Conservation (phyloP, 495 filamentous ascomycete species). For the Penicillium paxilli region DNA sequence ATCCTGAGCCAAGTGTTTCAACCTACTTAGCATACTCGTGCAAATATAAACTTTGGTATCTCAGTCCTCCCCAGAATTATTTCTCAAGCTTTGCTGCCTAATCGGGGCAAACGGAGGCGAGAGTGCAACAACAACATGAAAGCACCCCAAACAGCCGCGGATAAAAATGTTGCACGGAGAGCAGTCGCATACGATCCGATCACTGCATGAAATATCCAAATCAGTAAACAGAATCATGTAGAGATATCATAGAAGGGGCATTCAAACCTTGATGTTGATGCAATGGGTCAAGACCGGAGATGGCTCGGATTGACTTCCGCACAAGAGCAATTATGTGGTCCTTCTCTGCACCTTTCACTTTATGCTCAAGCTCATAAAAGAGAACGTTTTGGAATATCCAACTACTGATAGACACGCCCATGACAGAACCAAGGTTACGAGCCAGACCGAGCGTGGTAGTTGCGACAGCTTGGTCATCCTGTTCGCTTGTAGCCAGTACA, state of each 20-base stretch:
- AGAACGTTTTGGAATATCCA: slow-evolving; percentile 76
- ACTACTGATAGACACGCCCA: slow-evolving; percentile 70
- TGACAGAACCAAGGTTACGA: slow-evolving; percentile 66
- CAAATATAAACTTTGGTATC: too few relatives aligned
- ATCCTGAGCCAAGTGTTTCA: too few relatives aligned
- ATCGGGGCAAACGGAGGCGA: slow-evolving; percentile 52
- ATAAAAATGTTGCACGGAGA: slow-evolving; percentile 56
- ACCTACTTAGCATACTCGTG: too few relatives aligned
- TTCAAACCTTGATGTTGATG: slow-evolving; percentile 52
- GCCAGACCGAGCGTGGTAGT: slow-evolving; percentile 70
- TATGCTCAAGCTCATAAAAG: slow-evolving; percentile 53
- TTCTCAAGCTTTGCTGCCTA: slow-evolving; percentile 41
- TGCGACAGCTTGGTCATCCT: slow-evolving; percentile 73
- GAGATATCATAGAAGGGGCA: neutral
- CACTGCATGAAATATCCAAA: slow-evolving; percentile 41
- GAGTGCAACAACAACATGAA: slow-evolving; percentile 51
- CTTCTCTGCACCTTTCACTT: slow-evolving; percentile 57
- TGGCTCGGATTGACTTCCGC: slow-evolving; percentile 54
- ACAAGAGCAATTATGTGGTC: slow-evolving; percentile 51
- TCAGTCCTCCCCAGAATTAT: neutral
- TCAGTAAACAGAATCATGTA: neutral
- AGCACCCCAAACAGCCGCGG: slow-evolving; percentile 48
- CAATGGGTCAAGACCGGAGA: slow-evolving; percentile 46
- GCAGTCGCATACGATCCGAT: slow-evolving; percentile 59
- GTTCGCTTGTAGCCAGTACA: slow-evolving; percentile 64